A percentile compares a stretch with the other conserved stretches of the same genome.
These are phyloP conservation scores for Sarocladium oryzae DNA, from an alignment of 2,329 filamentous ascomycete species.

Conservation along the genomic window DNA sequence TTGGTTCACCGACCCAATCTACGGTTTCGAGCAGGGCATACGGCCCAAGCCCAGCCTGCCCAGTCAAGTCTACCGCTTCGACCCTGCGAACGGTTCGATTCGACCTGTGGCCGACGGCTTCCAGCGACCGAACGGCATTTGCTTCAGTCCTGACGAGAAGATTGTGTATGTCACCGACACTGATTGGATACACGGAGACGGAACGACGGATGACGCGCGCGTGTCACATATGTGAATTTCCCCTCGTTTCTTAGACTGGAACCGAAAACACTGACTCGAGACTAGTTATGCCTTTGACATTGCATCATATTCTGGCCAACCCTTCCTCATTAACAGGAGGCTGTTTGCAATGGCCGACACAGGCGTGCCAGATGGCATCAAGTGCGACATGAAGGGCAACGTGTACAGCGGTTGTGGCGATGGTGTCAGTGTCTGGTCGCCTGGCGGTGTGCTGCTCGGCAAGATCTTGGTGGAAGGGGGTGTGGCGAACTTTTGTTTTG, in stretches of 20 bases:
- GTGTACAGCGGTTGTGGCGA: slow-evolving; percentile 44
- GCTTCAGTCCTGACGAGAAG: slow-evolving; percentile 38
- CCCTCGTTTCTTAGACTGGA: too few species aligned
- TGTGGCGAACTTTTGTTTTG: slow-evolving; percentile 42
- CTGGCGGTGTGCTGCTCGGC: slow-evolving; percentile 38
- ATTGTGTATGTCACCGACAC: slow-evolving; percentile 40
- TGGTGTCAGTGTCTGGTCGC: slow-evolving; percentile 42
- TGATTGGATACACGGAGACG: slow-evolving; percentile 14
- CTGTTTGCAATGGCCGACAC: slow-evolving; percentile 43
- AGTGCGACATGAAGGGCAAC: slow-evolving; percentile 39
- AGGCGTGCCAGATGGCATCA: slow-evolving; percentile 42
- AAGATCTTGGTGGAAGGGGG: slow-evolving; percentile 35
- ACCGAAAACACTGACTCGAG: slow-evolving; percentile 11
- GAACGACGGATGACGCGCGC: slow-evolving; percentile 19
- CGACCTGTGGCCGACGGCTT: slow-evolving; percentile 42
- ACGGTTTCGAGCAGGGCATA: slow-evolving; percentile 41
- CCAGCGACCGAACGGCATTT: slow-evolving; percentile 38
- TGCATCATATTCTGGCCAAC: slow-evolving; percentile 18
- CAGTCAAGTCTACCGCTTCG: slow-evolving; percentile 41
- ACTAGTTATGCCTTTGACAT: slow-evolving; percentile 29
- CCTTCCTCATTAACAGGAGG: slow-evolving; percentile 39
- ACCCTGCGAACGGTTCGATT: slow-evolving; percentile 30
- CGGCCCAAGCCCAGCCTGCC: slow-evolving; percentile 36
- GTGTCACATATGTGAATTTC: slow-evolving; percentile 21
- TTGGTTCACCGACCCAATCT: slow-evolving; percentile 45